These are phyloP conservation scores for Penicillium dipodomyicola DNA, from an alignment of 495 filamentous ascomycete species.

Conservation along the genomic window DNA sequence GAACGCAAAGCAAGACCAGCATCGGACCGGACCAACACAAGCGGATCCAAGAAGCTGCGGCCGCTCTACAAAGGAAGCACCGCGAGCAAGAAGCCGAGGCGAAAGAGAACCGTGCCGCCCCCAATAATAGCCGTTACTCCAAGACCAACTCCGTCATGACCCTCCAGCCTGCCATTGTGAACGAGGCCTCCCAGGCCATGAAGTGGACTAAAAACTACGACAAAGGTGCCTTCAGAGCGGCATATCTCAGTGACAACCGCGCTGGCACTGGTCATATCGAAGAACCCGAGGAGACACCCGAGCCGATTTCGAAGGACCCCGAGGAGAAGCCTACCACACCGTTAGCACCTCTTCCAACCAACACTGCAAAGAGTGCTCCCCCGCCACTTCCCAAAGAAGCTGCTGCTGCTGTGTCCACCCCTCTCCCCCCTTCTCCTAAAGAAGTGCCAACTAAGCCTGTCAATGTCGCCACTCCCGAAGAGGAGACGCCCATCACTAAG, in stretches of 20 bases:
- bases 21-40: constrained; percentile 91
- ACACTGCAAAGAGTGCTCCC: constrained; percentile 18
- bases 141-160: constrained; percentile 94
- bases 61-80: constrained; percentile 70
- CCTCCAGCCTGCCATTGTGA: constrained; percentile 79
- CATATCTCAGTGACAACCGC: constrained; percentile 71
- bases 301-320: constrained; percentile 9
- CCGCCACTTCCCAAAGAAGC: constrained; percentile 26
- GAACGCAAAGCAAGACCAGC: constrained; percentile 74
- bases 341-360: constrained; percentile 14
- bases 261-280: constrained; percentile 59
- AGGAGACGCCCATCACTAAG: constrained; percentile 19
- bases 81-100: constrained; percentile 54
- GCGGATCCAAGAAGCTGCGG: constrained; percentile 84
- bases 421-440: constrained; percentile 35
- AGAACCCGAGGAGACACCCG: constrained; percentile 20
- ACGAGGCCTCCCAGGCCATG: constrained; percentile 86
- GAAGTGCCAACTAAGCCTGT: constrained; percentile 17
- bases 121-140: constrained; percentile 34
- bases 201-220: constrained; percentile 82
- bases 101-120: constrained; percentile 5
- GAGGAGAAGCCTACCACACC: constrained; percentile 19
- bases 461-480: constrained; percentile 12
- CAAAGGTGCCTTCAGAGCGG: constrained; percentile 74
- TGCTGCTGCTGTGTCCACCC: constrained; percentile 22